These are phyloP conservation scores for Venturia nashicola DNA, from an alignment of 2,329 filamentous ascomycete species.

Conservation along the genomic window DNA sequence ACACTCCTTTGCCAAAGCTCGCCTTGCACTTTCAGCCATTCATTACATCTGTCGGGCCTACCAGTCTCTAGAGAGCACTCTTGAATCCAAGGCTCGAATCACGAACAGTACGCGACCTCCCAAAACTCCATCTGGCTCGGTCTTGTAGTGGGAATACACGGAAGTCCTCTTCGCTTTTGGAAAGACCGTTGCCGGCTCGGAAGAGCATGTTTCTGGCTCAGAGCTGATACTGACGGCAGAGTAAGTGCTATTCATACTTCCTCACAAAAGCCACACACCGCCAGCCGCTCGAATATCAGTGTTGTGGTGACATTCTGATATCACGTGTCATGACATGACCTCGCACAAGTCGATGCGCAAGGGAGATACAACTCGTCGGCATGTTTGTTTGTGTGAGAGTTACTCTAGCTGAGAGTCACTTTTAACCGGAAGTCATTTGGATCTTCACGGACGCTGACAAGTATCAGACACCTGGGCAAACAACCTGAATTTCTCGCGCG, in stretches of 20 bases:
- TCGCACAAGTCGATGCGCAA: neutral
- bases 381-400: neutral
- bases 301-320: neutral
- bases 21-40: neutral
- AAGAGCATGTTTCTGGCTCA: neutral
- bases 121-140: neutral
- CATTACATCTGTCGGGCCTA: neutral
- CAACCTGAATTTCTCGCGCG: neutral
- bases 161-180: neutral
- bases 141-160: neutral
- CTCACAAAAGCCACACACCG: neutral
- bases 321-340: neutral
- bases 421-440: no score
- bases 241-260: neutral
- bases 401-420: neutral
- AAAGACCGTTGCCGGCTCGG: neutral
- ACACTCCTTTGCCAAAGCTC: neutral
- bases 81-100: neutral
- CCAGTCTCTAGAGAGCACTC: neutral
- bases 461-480: neutral
- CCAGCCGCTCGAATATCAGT: neutral
- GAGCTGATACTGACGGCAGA: neutral
- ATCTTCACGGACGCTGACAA: neutral
- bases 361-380: neutral
- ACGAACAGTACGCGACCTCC: neutral